Base-by-base conservation (phyloP, 2,329 filamentous ascomycete species). In the Talaromyces sp. region DNA sequence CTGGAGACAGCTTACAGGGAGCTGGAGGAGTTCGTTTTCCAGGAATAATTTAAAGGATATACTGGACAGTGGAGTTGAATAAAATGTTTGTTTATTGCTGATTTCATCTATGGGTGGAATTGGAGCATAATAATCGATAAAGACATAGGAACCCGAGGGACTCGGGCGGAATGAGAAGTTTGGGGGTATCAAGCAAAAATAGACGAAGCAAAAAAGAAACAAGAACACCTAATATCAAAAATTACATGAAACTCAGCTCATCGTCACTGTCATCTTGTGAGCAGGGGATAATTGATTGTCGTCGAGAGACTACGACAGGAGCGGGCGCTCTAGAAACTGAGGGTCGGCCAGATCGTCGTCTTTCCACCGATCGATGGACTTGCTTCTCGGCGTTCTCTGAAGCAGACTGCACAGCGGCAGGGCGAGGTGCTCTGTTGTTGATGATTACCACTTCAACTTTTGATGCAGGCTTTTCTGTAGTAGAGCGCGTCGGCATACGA, bases 1-100 rank as follows among this genome's bases (percentile, higher is more conserved):
- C 64, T 86, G 51, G 82, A 86, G 55, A 78, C 71, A 61, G 80
- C 82, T 1, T 85, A 82, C 69, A 55, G 56, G 48, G 80, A 82
- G 61, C 71, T 84, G 63, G 83, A 78, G 59, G 73, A 75, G 19
- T 55, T 43, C n/a, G 37, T 46, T 19, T 46, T 46, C 19, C 43
- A 43, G 24, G 22, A 46, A 24, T 46, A 35, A 30, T 30, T 22
- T 9, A 35, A 22, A n/a, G 17, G 22, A 22, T 13, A 33, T 22
- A 14, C 20, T 13, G 11, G 7, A 17, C 5, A 14, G 20, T 45
- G 24, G 24, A 41, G 11, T 16, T 41, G 24, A 27, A 27, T 27
- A 27, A 27, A 27, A n/a, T 24, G 19, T 41, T 24, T 22, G n/a
- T 27, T 40, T 20, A 11, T n/a, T n/a, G 20, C 24, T 42, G 22